phyloP scores from a whole-genome alignment of 108 stramenopile genomes.

The Cyclostephanos tholiformis region DNA sequence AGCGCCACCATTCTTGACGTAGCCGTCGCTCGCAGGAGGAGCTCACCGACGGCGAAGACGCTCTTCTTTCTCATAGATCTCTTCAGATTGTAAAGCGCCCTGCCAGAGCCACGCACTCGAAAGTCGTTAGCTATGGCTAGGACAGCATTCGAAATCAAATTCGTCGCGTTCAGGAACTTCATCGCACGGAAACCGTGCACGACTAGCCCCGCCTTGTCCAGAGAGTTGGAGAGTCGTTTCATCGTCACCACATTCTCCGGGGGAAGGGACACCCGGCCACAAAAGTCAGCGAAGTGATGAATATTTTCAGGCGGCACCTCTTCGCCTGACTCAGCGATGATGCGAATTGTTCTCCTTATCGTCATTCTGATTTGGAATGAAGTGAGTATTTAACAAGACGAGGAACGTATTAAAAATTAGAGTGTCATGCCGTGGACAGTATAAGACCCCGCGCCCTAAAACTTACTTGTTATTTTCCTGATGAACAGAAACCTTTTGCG shows the following conservation, averaged over 20 bases:
- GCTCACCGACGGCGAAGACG: conserved; percentile 76
- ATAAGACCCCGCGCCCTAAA: too few relatives aligned
- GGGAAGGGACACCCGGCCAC: conserved; percentile 36
- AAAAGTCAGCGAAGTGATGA: conserved; percentile 41
- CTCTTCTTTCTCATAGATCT: conserved; percentile 70
- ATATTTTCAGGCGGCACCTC: conserved; percentile 27
- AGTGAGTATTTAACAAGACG: not conserved
- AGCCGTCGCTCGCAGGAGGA: conserved; percentile 48
- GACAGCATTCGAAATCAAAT: conserved; percentile 32
- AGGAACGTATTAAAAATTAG: not conserved
- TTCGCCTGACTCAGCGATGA: conserved; percentile 24
- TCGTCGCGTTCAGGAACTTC: conserved; percentile 42
- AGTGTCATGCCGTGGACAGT: not conserved
- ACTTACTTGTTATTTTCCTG: conserved; percentile 63
- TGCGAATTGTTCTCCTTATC: conserved; percentile 13
- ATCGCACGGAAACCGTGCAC: conserved; percentile 67
- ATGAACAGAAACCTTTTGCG: conserved; percentile 55
- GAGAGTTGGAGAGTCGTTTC: conserved; percentile 36
- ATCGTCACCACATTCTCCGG: conserved; percentile 26
- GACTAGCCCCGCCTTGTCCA: conserved; percentile 42
- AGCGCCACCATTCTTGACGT: conserved; percentile 67
- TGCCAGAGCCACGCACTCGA: conserved; percentile 49
- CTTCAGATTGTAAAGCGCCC: conserved; percentile 64
- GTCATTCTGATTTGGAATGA: conserved; percentile 8
- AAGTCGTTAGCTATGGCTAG: conserved; percentile 65